Evolutionary conservation across 1,139 yeast species (phyloP), one percentile per base, ranked within the genome.

Genomic region (Kodamaea anthophila): DNA sequence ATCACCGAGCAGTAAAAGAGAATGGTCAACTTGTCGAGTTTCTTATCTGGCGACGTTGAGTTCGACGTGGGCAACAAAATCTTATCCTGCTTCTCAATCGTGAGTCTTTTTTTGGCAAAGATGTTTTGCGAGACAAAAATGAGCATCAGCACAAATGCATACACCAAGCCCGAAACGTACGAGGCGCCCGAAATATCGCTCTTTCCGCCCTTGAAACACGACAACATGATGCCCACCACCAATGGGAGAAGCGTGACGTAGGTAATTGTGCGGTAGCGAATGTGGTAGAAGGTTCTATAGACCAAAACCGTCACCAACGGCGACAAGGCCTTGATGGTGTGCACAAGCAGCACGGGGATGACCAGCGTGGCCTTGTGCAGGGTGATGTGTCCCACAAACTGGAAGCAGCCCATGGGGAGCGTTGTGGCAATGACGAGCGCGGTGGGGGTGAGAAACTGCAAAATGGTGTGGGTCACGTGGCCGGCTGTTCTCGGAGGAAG

Each of bases 401-500:
- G 97, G 57, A 88, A 88, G 35, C 78, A 61, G 3, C 96, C 97
- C 95, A 88, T 84, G 13, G 96, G 96, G 16, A 85, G 70, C 0
- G 94, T 84, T 19, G 91, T 76, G 33, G 63, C 51, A 13, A 86
- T 50, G 23, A 84, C 65, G 30, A 72, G 66, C 24, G 46, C 38
- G 3, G 76, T 65, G 7, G 93, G 84, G 9, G 61, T 69, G 23
- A 74, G 37, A 49, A 75, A 60, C 42, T 58, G 38, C 47, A 55
- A 23, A 32, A 50, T 31, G 35, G 59, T 34, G 43, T 36, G 13
- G 24, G 43, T 9, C 8, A 16, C 8, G 8, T 6, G 9, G 6
- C 8, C 9, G 8, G 18, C 6, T 16, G 18, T 16, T 32, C 77
- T 53, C 4, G 35, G 34, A 2, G 87, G 87, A 31, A 78, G 54